Evolutionary conservation across 257 asterid species (phyloP), one percentile per base, ranked within the genome.

Genomic region (Rhazya stricta): DNA sequence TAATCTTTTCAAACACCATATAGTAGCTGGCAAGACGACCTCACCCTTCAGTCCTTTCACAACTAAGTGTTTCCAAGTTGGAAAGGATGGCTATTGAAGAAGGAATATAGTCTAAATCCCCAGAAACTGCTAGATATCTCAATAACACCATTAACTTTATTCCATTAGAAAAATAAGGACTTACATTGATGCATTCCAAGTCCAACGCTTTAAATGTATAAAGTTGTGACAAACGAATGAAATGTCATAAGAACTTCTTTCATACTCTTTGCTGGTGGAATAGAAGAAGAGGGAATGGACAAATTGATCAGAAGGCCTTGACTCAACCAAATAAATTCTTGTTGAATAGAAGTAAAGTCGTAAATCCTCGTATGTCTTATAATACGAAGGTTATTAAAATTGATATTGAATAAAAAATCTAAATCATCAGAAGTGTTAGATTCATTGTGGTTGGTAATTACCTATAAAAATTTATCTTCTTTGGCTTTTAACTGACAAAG

Each of bases 111-210:
- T 66, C 42, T 37, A 66, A 3, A 66, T 66, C 71, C 48, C 71
- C 71, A 32, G 50, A 36, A 66, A 66, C 71, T 37, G 32, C 71
- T 7, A 66, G 13, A 66, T 66, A 66, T 39, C 48, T 66, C 48
- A 66, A 25, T 9, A 19, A 16, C 30, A 36, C 7, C 50, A 66
- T 19, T 8, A 21, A 9, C 10, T 66, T 32, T 66, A 66, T 37
- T n/a, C 51, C 27, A 21, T 2, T 36, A 2, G 71, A 51, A 66
- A 66, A 39, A n/a, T n/a, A n/a, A 66, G 71, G 27, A 19, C 71
- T 51, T 16, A 66, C 25, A 39, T 39, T 66, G 32, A 66, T 66
- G 30, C 15, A 7, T 66, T 66, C 71, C 50, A 66, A 39, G 51
- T 66, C 71, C 51, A 66, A 34, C 71, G 39, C 71, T 37, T n/a